Conservation (phyloP, 768 basidiomycete species). For the Rhodocollybia butyracea region DNA sequence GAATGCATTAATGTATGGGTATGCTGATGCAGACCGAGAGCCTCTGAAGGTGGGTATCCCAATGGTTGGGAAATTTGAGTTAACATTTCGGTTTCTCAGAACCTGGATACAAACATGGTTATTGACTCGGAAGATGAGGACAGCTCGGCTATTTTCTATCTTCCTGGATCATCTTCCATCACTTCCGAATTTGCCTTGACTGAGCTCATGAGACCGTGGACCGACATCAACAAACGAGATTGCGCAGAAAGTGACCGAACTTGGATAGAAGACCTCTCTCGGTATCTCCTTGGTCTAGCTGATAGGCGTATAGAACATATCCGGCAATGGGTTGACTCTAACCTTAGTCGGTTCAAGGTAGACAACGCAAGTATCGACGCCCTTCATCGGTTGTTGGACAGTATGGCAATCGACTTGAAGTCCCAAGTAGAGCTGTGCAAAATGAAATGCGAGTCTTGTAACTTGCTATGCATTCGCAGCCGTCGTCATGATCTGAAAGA, state of each 20-base stretch:
- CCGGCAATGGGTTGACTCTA: slow-evolving; percentile 46
- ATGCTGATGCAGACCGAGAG: slow-evolving; percentile 42
- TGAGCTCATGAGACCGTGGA: slow-evolving; percentile 26
- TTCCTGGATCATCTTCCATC: slow-evolving; percentile 12
- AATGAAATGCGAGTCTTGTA: slow-evolving; percentile 43
- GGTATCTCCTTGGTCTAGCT: slow-evolving; percentile 35
- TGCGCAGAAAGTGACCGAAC: slow-evolving; percentile 29
- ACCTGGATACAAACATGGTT: slow-evolving; percentile 45
- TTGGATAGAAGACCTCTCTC: slow-evolving; percentile 37
- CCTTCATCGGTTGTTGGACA: slow-evolving; percentile 42
- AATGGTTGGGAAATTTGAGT: not conserved
- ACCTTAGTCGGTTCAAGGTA: slow-evolving; percentile 44
- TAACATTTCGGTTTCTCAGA: slow-evolving; percentile 28
- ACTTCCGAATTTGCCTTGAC: slow-evolving; percentile 18
- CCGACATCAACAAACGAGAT: slow-evolving; percentile 26
- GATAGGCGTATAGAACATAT: slow-evolving; percentile 46
- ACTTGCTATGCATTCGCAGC: slow-evolving; percentile 43
- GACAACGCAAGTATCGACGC: slow-evolving; percentile 41
- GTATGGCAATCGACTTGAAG: slow-evolving; percentile 40
- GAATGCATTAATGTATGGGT: slow-evolving; percentile 46
- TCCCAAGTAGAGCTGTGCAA: slow-evolving; percentile 47
- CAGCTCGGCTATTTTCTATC: slow-evolving; percentile 32
- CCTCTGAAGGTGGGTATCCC: slow-evolving; percentile 42
- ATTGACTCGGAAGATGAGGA: slow-evolving; percentile 39
- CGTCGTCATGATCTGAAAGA: slow-evolving; percentile 40